Percentiles rank a stretch among this genome's conserved stretches.
Conservation (phyloP, 805 yeast species). For the Jamesozyma lodderae region DNA sequence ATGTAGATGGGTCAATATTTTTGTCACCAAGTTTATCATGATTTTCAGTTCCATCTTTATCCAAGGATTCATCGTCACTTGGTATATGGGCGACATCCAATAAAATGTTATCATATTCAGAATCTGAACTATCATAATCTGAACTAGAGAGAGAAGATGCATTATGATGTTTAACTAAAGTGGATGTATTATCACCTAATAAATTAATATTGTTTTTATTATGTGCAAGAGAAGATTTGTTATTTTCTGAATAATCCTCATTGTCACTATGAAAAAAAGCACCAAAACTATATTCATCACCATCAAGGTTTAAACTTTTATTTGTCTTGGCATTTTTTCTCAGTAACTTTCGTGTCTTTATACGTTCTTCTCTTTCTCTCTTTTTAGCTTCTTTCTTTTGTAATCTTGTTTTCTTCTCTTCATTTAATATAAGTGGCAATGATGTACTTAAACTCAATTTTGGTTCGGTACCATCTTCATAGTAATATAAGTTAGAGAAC, state of each 20-base stretch:
- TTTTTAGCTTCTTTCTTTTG: conserved; percentile 25
- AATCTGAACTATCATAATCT: conserved; percentile 21
- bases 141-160: conserved; percentile 8
- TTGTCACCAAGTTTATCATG: conserved; percentile 29
- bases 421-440: conserved; percentile 26
- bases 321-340: conserved; percentile 19
- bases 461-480: conserved; percentile 27
- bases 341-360: conserved; percentile 22
- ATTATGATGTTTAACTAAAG: conserved; percentile 1
- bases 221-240: not conserved
- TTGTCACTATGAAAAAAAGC: conserved; percentile 29
- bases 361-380: conserved; percentile 24
- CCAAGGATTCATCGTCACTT: conserved; percentile 28
- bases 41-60: conserved; percentile 27
- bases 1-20: conserved; percentile 3
- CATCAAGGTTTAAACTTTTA: conserved; percentile 35
- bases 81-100: conserved; percentile 29
- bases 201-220: conserved; percentile 4
- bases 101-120: conserved; percentile 29
- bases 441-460: conserved; percentile 28
- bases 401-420: conserved; percentile 20
- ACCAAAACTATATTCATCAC: conserved; percentile 29
- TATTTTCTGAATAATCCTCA: conserved; percentile 8
- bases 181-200: not conserved
- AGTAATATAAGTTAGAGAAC: conserved; percentile 28